Evolutionary conservation across 768 basidiomycete species (phyloP), one percentile per base, ranked within the genome.

Genomic region (Lentinus brumalis): DNA sequence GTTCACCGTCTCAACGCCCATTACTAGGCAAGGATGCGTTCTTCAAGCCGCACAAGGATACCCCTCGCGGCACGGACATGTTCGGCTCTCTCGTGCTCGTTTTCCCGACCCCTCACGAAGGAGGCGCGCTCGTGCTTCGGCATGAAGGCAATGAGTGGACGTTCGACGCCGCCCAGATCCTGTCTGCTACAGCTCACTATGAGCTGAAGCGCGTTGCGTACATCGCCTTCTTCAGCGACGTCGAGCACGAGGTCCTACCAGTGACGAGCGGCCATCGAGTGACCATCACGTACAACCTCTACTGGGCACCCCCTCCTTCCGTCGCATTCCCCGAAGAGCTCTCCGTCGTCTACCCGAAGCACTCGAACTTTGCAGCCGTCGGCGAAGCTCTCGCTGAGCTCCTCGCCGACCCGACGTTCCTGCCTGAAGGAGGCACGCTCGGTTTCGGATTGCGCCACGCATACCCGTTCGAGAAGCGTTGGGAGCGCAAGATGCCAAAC

Each of bases 61-160:
- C 70, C 2, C 71, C 70, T 4, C 65, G 67, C 11, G 61, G 46
- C 1, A 45, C 56, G 12, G 50, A 61, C 61, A 67, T 69, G 68
- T 68, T 86, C 41, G 83, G 78, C 3, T 83, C 83, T 1, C 74
- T 86, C 11, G 78, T 85, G 0, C 62, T 84, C 39, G 50, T 80
- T 16, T 76, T 83, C 51, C 83, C 83, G 15, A 77, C 77, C 2
- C 38, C 63, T 0, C 79, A 84, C 59, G 70, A 79, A 59, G 82
- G 82, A 1, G 83, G 82, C 4, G 67, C 70, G 21, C 71, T 83
- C 15, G 55, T 74, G 3, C 68, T 85, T 4, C 64, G 61, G 35
- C 62, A 65, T 30, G 42, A 65, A 3, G 62, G 50, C 9, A n/a
- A 53, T 8, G 53, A 55, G 45, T 60, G 63, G 55, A 53, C 63